Base-by-base conservation (phyloP, 2,329 filamentous ascomycete species). In the Calonectria honghensis region DNA sequence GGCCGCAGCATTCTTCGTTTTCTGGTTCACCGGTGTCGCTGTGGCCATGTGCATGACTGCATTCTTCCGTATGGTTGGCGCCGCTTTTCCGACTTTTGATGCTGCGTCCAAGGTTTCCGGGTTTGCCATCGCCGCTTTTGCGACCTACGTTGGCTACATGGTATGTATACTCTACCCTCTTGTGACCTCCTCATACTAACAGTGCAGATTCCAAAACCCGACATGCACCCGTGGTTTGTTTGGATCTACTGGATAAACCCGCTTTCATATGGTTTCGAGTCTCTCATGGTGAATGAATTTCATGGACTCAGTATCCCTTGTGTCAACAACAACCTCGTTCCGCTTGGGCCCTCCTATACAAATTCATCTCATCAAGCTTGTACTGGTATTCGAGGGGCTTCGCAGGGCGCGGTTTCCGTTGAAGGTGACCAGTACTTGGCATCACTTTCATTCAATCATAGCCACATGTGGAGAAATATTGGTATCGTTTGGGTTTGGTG, bases 211-310 rank as follows among this genome's bases (percentile, higher is more conserved):
- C 88, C 87, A 6, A 91, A 91, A 27, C 87, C 87, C 37, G 85
- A 90, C 73, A 93, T 93, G 91, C 90, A 91, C 50, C 88, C 89
- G 0, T 93, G 91, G 91, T 89, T 93, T 27, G 84, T 86, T 2
- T 93, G 92, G 92, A 81, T 93, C 3, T 92, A 89, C 74, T 93
- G 91, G 90, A 89, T 93, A 32, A 89, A 93, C 76, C 93, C 93
- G 0, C 85, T 95, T 4, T 90, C 93, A 0, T 95, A 95, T 73
- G 92, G 88, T 0, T 95, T 94, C 72, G 92, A 95, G 76, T 95
- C 51, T 31, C 51, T 54, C 16, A 54, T 54, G 51, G 18, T 16
- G 11, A 54, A 54, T 27, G 51, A 54, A 32, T 54, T 54, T 4
- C 51, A 54, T 7, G 51, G 45, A 7, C 29, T 20, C 6, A n/a